A percentile compares a stretch with the other conserved stretches of the same genome.
Evolutionary conservation across 345 rosid genomes (phyloP).

Genomic region (Aquilaria sinensis): DNA sequence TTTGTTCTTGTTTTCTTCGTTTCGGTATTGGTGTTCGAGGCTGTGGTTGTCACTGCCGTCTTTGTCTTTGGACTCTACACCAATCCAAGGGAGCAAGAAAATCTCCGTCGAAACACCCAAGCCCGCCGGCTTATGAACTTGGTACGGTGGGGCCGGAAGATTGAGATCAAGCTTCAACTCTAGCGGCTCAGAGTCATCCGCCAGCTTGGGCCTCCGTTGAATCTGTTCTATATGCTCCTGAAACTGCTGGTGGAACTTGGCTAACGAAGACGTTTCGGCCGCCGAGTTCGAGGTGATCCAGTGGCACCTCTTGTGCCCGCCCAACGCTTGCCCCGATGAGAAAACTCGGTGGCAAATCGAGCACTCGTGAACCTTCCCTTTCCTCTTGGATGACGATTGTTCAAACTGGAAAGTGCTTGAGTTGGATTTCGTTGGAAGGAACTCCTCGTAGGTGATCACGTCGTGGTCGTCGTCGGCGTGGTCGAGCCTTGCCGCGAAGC

Average conservation of each 20-base stretch:
- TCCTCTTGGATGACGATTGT: constrained; percentile 42
- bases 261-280: constrained; percentile 40
- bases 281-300: constrained; percentile 82
- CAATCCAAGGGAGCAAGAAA: constrained; percentile 37
- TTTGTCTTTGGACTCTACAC: constrained; percentile 25
- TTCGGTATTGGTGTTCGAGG: neutral
- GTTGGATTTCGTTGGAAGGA: constrained; percentile 28
- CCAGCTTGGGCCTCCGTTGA: constrained; percentile 36
- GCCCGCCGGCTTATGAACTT: constrained; percentile 9
- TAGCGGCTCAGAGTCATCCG: constrained; percentile 28
- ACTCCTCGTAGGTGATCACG: constrained; percentile 44
- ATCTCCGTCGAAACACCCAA: constrained; percentile 33
- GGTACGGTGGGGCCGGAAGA: constrained; percentile 43
- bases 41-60: constrained; percentile 9
- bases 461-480: constrained; percentile 32
- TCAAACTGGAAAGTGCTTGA: constrained; percentile 26
- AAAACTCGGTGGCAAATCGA: constrained; percentile 89
- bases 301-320: constrained; percentile 97
- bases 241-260: constrained; percentile 46
- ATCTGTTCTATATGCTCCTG: constrained; percentile 48
- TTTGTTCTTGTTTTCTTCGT: constrained; percentile 6
- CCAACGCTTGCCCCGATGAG: constrained; percentile 92
- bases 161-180: constrained; percentile 65
- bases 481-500: constrained; percentile 75
- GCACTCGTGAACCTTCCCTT: constrained; percentile 86